Percentiles rank a stretch among this genome's conserved stretches.
Evolutionary conservation across 768 basidiomycete species (phyloP).

Genomic region (Russula olivacea): DNA sequence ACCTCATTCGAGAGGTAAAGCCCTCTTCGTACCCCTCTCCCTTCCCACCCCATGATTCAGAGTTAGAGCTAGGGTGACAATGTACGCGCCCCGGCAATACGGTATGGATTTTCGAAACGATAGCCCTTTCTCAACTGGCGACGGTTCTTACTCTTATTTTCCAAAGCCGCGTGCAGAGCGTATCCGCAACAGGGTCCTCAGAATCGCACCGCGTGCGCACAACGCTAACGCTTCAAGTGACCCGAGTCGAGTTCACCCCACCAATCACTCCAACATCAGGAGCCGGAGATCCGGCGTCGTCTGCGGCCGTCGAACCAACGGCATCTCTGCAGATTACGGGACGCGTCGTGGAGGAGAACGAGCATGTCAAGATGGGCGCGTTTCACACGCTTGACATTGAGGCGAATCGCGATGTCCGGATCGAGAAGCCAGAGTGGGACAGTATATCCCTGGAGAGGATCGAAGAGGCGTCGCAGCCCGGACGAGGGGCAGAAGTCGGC

Average conservation of each 20-base stretch:
- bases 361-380: slow-evolving; percentile 85
- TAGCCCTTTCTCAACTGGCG: background rate
- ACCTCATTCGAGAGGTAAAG: slow-evolving; percentile 75
- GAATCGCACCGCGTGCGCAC: slow-evolving; percentile 86
- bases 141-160: background rate
- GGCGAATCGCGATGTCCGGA: slow-evolving; percentile 80
- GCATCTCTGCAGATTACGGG: slow-evolving; percentile 83
- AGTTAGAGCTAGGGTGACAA: slow-evolving; percentile 53
- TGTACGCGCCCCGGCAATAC: slow-evolving; percentile 79
- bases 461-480: slow-evolving; percentile 86
- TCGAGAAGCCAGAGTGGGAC: slow-evolving; percentile 95
- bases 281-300: slow-evolving; percentile 30
- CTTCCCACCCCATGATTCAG: slow-evolving; percentile 13
- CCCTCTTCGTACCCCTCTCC: background rate
- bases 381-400: slow-evolving; percentile 95
- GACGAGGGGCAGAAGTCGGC: slow-evolving; percentile 91
- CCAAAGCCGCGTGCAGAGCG: slow-evolving; percentile 74
- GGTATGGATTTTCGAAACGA: slow-evolving; percentile 39
- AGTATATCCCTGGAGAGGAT: slow-evolving; percentile 77
- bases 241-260: slow-evolving; percentile 75
- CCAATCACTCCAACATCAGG: slow-evolving; percentile 47
- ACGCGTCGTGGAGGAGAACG: slow-evolving; percentile 78
- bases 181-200: slow-evolving; percentile 88
- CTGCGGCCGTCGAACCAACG: slow-evolving; percentile 32
- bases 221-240: slow-evolving; percentile 78